phyloP scores from a whole-genome alignment of 2,329 filamentous ascomycete species.

The Trichoderma citrinoviride region DNA sequence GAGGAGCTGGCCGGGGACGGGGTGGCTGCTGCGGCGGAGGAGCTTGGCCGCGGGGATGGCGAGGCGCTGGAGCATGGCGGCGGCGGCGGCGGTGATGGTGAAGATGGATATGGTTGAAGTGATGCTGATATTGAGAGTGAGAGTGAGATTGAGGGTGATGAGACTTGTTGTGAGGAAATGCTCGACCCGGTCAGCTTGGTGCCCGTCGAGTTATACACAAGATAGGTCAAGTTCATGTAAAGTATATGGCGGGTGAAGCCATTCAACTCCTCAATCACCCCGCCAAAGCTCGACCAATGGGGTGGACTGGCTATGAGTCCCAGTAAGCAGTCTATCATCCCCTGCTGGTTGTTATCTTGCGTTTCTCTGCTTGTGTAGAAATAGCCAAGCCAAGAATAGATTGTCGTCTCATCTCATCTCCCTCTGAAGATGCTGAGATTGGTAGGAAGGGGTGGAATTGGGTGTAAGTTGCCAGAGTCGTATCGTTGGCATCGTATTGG shows the following conservation, averaged over 20 bases:
- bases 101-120: too few species aligned
- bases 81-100: background rate
- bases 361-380: background rate
- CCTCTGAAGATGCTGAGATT: background rate
- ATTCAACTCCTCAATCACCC: background rate
- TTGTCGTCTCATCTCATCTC: background rate
- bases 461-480: background rate
- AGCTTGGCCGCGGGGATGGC: conserved; percentile 40
- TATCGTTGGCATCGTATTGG: background rate
- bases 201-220: too few species aligned
- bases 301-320: background rate
- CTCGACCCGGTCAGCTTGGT: background rate
- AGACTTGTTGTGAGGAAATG: background rate
- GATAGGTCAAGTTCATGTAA: background rate
- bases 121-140: background rate
- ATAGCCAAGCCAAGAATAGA: background rate
- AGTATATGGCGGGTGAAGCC: background rate
- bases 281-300: background rate
- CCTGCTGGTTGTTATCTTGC: background rate
- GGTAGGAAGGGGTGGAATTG: background rate
- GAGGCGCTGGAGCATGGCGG: conserved; percentile 24
- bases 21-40: conserved; percentile 43
- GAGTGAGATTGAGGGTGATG: background rate
- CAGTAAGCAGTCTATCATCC: background rate
- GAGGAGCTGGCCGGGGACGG: conserved; percentile 61